Evolutionary conservation across 2,329 filamentous ascomycete genomes (phyloP).

Genomic region (Torrubiellomyces zombiae): DNA sequence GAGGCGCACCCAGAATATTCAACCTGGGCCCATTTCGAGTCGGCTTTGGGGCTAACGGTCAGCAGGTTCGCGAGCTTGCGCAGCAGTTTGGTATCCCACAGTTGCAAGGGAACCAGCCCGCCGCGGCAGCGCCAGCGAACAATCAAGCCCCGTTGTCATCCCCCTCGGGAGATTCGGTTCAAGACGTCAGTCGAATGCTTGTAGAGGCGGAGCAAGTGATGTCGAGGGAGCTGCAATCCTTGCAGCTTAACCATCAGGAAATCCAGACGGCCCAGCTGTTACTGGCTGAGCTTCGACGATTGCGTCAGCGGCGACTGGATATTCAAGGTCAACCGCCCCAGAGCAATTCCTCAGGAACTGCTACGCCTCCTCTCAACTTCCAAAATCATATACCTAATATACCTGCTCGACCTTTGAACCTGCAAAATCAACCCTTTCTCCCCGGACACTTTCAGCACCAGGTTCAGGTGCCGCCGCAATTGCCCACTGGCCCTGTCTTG

Average conservation of each 20-base stretch:
- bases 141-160: conserved; percentile 5
- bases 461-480: conserved; percentile 6
- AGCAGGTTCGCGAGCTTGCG: conserved; percentile 50
- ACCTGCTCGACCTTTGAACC: conserved; percentile 2
- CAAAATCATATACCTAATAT: conserved; percentile 7
- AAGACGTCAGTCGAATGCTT: conserved; percentile 41
- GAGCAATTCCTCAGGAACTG: conserved; percentile 5
- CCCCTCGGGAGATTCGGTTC: conserved; percentile 14
- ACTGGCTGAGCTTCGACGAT: conserved; percentile 47
- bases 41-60: conserved; percentile 57
- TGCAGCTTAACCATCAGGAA: conserved; percentile 51
- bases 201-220: conserved; percentile 52
- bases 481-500: conserved; percentile 8
- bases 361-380: conserved; percentile 3
- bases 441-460: conserved; percentile 7
- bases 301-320: conserved; percentile 36
- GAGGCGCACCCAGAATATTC: conserved; percentile 43
- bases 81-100: conserved; percentile 39
- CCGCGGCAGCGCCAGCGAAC: conserved; percentile 7
- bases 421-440: conserved; percentile 6
- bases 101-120: conserved; percentile 9
- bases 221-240: conserved; percentile 44
- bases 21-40: conserved; percentile 61
- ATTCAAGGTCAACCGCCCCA: conserved; percentile 12
- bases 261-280: conserved; percentile 50